Conservation (phyloP, 495 filamentous ascomycete genomes). For the Hypoxylon cercidicola region DNA sequence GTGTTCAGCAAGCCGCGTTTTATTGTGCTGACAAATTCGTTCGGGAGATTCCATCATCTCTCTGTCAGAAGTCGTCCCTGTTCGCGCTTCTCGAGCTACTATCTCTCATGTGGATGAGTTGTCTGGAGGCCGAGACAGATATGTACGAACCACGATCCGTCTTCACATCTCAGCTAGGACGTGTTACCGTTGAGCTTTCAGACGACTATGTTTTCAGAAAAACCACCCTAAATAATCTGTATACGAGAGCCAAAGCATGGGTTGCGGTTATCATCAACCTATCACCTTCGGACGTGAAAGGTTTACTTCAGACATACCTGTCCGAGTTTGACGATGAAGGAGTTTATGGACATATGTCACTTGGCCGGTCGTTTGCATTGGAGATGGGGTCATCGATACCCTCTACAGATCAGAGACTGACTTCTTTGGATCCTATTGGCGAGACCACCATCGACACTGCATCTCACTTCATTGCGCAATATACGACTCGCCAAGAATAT, state of each 20-base stretch:
- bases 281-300: slow-evolving; percentile 94
- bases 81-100: slow-evolving; percentile 93
- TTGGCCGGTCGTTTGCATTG: slow-evolving; percentile 94
- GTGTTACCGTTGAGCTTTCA: slow-evolving; percentile 86
- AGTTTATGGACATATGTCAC: slow-evolving; percentile 85
- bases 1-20: slow-evolving; percentile 85
- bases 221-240: slow-evolving; percentile 78
- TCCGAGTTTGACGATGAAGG: slow-evolving; percentile 92
- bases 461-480: slow-evolving; percentile 95
- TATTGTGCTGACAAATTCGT: slow-evolving; percentile 87
- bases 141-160: slow-evolving; percentile 87
- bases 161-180: slow-evolving; percentile 76
- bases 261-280: slow-evolving; percentile 80
- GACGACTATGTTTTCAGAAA: slow-evolving; percentile 86
- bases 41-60: slow-evolving; percentile 80
- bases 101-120: slow-evolving; percentile 93
- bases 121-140: slow-evolving; percentile 91
- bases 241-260: slow-evolving; percentile 82
- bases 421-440: slow-evolving; percentile 76
- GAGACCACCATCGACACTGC: slow-evolving; percentile 83
- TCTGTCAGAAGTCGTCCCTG: slow-evolving; percentile 88
- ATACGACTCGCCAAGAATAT: slow-evolving; percentile 96
- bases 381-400: slow-evolving; percentile 93
- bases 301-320: slow-evolving; percentile 91
- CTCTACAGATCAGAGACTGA: slow-evolving; percentile 84